phyloP scores from a whole-genome alignment of 2,329 filamentous ascomycete species.

The Magnaporthiopsis incrustans region DNA sequence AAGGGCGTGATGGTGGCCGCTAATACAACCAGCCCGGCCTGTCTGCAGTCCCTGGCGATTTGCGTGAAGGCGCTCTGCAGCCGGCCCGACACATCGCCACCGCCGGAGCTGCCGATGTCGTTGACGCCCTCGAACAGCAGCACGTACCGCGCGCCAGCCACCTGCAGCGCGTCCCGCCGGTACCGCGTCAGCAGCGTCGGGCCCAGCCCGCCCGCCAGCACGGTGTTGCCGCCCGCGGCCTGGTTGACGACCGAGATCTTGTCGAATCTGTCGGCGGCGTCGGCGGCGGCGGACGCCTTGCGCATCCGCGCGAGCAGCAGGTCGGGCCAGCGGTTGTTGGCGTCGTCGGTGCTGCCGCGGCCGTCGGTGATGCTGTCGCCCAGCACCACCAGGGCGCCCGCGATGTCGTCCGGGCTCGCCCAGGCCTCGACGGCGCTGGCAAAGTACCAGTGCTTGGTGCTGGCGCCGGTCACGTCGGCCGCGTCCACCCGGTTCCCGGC shows the following conservation, averaged over 20 bases:
- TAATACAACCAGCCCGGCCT: slow-evolving; percentile 47
- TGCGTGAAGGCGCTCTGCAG: slow-evolving; percentile 44
- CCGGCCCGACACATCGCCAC: slow-evolving; percentile 39
- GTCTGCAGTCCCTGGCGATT: slow-evolving; percentile 46
- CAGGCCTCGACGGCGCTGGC: slow-evolving; percentile 50
- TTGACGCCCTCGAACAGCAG: slow-evolving; percentile 64
- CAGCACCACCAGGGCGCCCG: slow-evolving; percentile 43
- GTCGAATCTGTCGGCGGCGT: slow-evolving; percentile 23
- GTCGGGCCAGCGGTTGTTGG: slow-evolving; percentile 36
- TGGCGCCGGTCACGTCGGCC: slow-evolving; percentile 33
- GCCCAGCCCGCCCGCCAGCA: slow-evolving; percentile 54
- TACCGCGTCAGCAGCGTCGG: slow-evolving; percentile 53
- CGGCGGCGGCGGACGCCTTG: slow-evolving; percentile 15
- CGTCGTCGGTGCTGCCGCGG: slow-evolving; percentile 48
- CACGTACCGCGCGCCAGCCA: slow-evolving; percentile 49
- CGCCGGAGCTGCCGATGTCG: slow-evolving; percentile 50
- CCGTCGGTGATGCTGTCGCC: slow-evolving; percentile 64
- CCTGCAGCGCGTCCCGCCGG: slow-evolving; percentile 54
- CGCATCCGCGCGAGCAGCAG: slow-evolving; percentile 42
- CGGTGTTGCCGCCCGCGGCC: slow-evolving; percentile 60
- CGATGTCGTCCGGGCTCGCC: slow-evolving; percentile 23
- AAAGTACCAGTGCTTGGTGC: slow-evolving; percentile 48
- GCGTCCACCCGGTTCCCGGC: slow-evolving; percentile 47
- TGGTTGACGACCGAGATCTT: slow-evolving; percentile 54
- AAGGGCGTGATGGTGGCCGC: slow-evolving; percentile 62